A percentile compares a stretch with the other conserved stretches of the same genome.
Conservation (phyloP, 1,284 basidiomycete species). For the Melampsora americana region DNA sequence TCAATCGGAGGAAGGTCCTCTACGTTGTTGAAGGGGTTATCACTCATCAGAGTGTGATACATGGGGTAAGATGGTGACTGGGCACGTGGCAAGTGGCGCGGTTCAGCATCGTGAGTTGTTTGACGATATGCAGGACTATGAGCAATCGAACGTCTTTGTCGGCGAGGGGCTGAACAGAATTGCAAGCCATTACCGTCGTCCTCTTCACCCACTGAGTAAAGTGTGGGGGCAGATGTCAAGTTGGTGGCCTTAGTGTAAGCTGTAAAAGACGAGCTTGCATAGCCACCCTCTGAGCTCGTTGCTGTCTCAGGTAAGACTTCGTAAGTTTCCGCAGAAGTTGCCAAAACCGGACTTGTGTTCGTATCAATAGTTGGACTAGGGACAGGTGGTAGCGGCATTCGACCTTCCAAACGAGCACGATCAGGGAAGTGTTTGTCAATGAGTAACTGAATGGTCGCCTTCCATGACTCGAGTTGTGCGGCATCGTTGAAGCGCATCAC, state of each 20-base stretch:
- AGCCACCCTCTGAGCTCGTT: background rate
- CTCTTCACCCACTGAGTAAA: conserved; percentile 1
- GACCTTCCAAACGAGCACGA: conserved; percentile 1
- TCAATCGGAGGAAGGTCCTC: conserved; percentile 66
- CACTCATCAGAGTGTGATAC: background rate
- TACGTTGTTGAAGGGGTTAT: background rate
- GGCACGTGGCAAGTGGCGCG: background rate
- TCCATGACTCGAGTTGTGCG: conserved; percentile 84
- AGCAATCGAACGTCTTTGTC: background rate
- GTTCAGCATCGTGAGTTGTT: background rate
- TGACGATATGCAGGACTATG: background rate
- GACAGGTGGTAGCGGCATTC: background rate
- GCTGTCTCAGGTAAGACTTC: background rate
- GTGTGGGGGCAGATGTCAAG: background rate
- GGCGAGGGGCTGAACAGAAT: conserved; percentile 12
- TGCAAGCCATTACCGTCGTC: background rate
- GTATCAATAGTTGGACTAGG: background rate
- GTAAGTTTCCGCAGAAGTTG: background rate
- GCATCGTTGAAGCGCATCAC: conserved; percentile 88
- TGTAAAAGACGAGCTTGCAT: background rate
- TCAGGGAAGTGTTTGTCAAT: conserved; percentile 57
- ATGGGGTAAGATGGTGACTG: background rate
- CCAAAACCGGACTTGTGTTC: background rate
- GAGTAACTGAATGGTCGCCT: conserved; percentile 69
- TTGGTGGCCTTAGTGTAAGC: conserved; percentile 1